Evolutionary conservation across 164 flowering plant genomes (phyloP).

Genomic region (Saururus chinensis): DNA sequence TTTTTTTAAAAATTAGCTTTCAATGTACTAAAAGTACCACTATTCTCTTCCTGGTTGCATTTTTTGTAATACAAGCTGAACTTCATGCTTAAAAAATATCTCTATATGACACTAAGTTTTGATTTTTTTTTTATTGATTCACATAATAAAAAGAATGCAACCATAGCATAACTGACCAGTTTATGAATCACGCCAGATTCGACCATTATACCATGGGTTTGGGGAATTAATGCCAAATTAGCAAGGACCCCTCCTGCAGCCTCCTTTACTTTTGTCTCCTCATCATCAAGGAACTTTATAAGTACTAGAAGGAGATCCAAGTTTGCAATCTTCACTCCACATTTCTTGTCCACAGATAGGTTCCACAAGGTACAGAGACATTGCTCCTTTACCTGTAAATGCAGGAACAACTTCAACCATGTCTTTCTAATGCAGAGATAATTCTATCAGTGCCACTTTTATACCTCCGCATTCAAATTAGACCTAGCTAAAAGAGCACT

Average conservation of each 20-base stretch:
- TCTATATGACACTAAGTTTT: not conserved
- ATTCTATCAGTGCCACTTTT: slow-evolving; percentile 6
- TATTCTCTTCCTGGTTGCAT: too few relatives aligned
- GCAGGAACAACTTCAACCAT: slow-evolving; percentile 5
- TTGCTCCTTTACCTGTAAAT: slow-evolving; percentile 76
- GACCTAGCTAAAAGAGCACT: slow-evolving; percentile 43
- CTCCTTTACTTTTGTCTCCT: slow-evolving; percentile 56
- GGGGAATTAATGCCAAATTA: slow-evolving; percentile 49
- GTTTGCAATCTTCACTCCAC: slow-evolving; percentile 44
- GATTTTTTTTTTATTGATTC: not conserved
- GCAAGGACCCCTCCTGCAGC: slow-evolving; percentile 81
- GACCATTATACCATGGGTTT: slow-evolving; percentile 56
- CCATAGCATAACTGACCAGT: slow-evolving; percentile 47
- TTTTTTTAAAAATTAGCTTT: too few relatives aligned
- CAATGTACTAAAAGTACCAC: too few relatives aligned
- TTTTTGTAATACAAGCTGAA: too few relatives aligned
- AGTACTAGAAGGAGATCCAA: slow-evolving; percentile 45
- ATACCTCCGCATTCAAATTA: slow-evolving; percentile 52
- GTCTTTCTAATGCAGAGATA: not conserved
- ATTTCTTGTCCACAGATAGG: slow-evolving; percentile 69
- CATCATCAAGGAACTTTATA: slow-evolving; percentile 54
- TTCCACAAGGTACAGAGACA: slow-evolving; percentile 66
- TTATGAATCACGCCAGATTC: slow-evolving; percentile 77
- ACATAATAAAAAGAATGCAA: not conserved
- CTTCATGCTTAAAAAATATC: too few relatives aligned